Evolutionary conservation across 2,329 filamentous ascomycete genomes (phyloP).

Genomic region (Colletotrichum magnum): DNA sequence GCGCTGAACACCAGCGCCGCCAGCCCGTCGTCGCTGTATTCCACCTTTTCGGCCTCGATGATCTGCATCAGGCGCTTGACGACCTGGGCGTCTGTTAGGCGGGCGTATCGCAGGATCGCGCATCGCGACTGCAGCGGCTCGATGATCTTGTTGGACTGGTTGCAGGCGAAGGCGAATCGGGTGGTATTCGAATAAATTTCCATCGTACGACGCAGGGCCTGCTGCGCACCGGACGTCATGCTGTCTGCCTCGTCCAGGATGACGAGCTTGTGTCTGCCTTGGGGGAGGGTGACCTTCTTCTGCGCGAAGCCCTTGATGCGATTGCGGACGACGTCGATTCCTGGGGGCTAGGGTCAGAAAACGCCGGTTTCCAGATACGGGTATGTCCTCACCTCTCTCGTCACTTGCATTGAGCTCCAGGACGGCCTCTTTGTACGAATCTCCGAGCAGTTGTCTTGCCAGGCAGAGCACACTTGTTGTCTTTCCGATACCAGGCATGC

Average conservation of each 20-base stretch:
- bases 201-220: slow-evolving; percentile 95
- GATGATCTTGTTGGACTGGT: slow-evolving; percentile 99
- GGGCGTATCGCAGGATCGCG: slow-evolving; percentile 93
- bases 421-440: slow-evolving; percentile 97
- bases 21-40: slow-evolving; percentile 92
- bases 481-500: slow-evolving; percentile 99
- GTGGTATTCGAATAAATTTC: slow-evolving; percentile 98
- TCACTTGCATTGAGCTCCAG: slow-evolving; percentile 97
- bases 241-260: slow-evolving; percentile 98
- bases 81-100: slow-evolving; percentile 92
- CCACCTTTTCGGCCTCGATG: slow-evolving; percentile 90
- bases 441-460: slow-evolving; percentile 89
- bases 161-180: slow-evolving; percentile 97
- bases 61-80: slow-evolving; percentile 93
- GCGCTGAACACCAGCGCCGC: slow-evolving; percentile 97
- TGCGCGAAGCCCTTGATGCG: slow-evolving; percentile 98
- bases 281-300: slow-evolving; percentile 96
- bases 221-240: slow-evolving; percentile 97
- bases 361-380: slow-evolving; percentile 64
- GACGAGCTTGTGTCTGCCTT: slow-evolving; percentile 93
- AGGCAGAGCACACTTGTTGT: slow-evolving; percentile 96
- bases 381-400: slow-evolving; percentile 78
- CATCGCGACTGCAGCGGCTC: slow-evolving; percentile 98
- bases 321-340: slow-evolving; percentile 97
- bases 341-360: slow-evolving; percentile 54